phyloP scores from a whole-genome alignment of 140 eudicot species.

The Stevia rebaudiana region DNA sequence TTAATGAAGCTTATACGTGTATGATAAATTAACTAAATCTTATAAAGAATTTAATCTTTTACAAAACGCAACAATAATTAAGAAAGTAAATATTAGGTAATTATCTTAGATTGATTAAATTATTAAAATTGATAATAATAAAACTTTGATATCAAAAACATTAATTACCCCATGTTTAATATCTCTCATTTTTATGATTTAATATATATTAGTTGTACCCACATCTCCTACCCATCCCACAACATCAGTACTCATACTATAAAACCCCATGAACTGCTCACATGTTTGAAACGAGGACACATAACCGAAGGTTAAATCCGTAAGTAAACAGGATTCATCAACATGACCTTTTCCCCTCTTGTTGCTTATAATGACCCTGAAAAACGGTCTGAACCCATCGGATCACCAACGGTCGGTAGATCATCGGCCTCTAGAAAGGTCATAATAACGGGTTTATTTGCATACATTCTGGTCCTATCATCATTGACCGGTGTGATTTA shows the following conservation, averaged over 20 bases:
- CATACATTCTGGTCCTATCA: slow-evolving; percentile 24
- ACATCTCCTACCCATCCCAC: neutral
- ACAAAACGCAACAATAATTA: too few species aligned
- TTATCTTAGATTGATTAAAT: too few species aligned
- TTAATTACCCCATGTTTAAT: too few species aligned
- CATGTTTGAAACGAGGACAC: too few species aligned
- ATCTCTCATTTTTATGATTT: too few species aligned
- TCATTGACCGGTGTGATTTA: slow-evolving; percentile 21
- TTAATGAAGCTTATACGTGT: too few species aligned
- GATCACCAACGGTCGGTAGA: neutral
- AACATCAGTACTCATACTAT: neutral
- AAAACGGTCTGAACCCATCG: neutral
- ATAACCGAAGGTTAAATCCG: neutral
- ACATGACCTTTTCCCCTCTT: slow-evolving; percentile 18
- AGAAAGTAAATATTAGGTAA: too few species aligned
- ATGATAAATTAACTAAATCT: too few species aligned
- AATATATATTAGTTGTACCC: neutral
- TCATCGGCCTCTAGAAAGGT: slow-evolving; percentile 11
- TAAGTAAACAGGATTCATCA: neutral
- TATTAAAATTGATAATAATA: too few species aligned
- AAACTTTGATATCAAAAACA: too few species aligned
- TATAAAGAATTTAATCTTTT: too few species aligned
- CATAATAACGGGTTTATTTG: slow-evolving; percentile 22
- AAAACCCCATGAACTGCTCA: neutral
- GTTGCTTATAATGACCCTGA: slow-evolving; percentile 5